phyloP scores from a whole-genome alignment of 1,284 basidiomycete genomes.

The Exobasidium cylindrosporum region DNA sequence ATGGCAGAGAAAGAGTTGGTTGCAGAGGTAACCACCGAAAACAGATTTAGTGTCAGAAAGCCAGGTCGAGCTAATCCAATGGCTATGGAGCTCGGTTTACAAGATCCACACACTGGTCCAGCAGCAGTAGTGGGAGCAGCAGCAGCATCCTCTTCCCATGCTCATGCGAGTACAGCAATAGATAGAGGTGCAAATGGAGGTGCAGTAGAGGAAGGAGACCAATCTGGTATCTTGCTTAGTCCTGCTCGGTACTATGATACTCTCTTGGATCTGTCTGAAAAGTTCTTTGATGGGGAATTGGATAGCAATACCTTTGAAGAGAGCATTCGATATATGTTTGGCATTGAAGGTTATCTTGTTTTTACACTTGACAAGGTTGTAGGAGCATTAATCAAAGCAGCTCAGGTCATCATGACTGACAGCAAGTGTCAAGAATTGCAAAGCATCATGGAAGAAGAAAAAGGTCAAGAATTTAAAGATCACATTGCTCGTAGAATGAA shows the following conservation, averaged over 20 bases:
- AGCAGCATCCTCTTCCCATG: slow-evolving; percentile 14
- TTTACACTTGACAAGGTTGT: slow-evolving; percentile 93
- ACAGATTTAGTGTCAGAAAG: slow-evolving; percentile 16
- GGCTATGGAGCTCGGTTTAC: slow-evolving; percentile 66
- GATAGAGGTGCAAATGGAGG: slow-evolving; percentile 18
- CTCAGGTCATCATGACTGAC: slow-evolving; percentile 75
- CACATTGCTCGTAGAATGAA: slow-evolving; percentile 78
- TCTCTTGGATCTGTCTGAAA: slow-evolving; percentile 85
- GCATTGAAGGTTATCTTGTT: slow-evolving; percentile 84
- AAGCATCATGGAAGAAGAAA: slow-evolving; percentile 73
- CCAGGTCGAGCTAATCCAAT: slow-evolving; percentile 58
- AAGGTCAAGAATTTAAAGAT: slow-evolving; percentile 48
- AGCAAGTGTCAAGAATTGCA: slow-evolving; percentile 79
- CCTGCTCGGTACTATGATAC: slow-evolving; percentile 74
- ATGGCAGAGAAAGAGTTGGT: slow-evolving; percentile 36
- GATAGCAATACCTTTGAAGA: slow-evolving; percentile 89
- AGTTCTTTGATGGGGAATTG: slow-evolving; percentile 86
- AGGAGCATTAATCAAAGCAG: slow-evolving; percentile 58
- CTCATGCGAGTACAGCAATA: slow-evolving; percentile 18
- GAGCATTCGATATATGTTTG: slow-evolving; percentile 93
- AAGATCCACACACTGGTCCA: slow-evolving; percentile 58
- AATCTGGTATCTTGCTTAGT: slow-evolving; percentile 35
- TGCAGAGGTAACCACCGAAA: not conserved
- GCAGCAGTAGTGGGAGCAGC: slow-evolving; percentile 49
- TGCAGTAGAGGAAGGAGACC: not conserved